A percentile compares a stretch with the other conserved stretches of the same genome.
These are phyloP conservation scores for Ascochyta fabae DNA, from an alignment of 2,329 filamentous ascomycete genomes.

Conservation along the genomic window DNA sequence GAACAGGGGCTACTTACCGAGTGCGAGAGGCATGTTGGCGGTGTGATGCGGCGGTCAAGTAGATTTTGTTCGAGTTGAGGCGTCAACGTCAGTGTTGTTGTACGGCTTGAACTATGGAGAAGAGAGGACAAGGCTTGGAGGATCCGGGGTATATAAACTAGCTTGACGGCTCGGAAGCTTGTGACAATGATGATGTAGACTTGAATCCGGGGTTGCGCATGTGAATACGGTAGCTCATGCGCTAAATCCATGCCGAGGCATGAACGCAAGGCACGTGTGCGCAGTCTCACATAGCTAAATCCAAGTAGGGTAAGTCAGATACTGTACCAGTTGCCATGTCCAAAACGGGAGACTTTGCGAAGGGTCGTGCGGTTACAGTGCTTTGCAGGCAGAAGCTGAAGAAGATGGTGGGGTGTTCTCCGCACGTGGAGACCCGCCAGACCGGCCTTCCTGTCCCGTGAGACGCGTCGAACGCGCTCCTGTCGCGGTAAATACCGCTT, in stretches of 20 bases:
- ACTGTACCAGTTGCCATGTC: not conserved
- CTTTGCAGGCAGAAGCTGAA: not conserved
- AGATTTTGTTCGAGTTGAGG: no score
- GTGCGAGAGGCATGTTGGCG: conserved; percentile 43
- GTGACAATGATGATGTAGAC: conserved; percentile 29
- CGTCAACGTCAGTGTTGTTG: not conserved
- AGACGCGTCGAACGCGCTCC: not conserved
- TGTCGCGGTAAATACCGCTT: no score
- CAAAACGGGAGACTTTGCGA: conserved; percentile 2
- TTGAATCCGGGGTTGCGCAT: conserved; percentile 30
- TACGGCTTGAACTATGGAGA: not conserved
- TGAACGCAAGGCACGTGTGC: conserved; percentile 24
- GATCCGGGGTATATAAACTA: conserved; percentile 27
- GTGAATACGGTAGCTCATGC: conserved; percentile 26
- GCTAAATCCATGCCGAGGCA: conserved; percentile 28
- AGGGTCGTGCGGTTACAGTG: not conserved
- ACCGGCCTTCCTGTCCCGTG: not conserved
- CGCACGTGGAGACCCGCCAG: not conserved
- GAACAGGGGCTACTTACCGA: conserved; percentile 26
- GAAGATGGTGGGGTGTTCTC: not conserved
- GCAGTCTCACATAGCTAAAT: not conserved
- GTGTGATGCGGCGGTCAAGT: not conserved
- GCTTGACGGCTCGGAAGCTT: conserved; percentile 24
- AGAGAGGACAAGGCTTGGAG: not conserved
- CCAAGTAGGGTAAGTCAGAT: conserved; percentile 1